Conservation (phyloP, 164 flowering plant species). For the Dillenia suffruticosa region DNA sequence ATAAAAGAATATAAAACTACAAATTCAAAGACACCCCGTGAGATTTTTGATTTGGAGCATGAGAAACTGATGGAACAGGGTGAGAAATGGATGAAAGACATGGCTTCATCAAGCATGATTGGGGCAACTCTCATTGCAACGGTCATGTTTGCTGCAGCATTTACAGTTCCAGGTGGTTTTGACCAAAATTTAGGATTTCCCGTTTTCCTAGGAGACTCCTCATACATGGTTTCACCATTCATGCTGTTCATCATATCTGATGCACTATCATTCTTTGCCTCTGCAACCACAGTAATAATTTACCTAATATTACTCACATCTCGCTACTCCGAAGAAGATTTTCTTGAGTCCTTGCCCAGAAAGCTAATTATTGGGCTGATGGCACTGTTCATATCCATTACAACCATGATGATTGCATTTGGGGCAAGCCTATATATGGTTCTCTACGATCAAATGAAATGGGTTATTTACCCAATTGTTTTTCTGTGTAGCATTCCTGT, state of each 20-base stretch:
- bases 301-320: conserved; percentile 15
- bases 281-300: conserved; percentile 12
- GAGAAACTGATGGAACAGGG: conserved; percentile 5
- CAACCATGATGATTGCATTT: conserved; percentile 8
- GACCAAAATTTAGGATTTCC: conserved; percentile 3
- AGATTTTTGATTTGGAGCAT: conserved; percentile 18
- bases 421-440: neutral
- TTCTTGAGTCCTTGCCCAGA: conserved; percentile 1
- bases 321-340: conserved; percentile 11
- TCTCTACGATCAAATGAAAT: neutral
- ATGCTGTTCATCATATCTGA: conserved; percentile 6
- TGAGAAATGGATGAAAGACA: conserved; percentile 20
- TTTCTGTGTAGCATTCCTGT: neutral
- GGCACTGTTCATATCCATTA: conserved; percentile 6
- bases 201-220: neutral
- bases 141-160: conserved; percentile 15
- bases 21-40: conserved; percentile 11
- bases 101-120: conserved; percentile 6
- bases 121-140: conserved; percentile 18
- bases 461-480: neutral
- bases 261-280: conserved; percentile 13
- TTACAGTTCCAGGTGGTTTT: neutral
- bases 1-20: conserved; percentile 5
- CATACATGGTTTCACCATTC: neutral
- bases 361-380: conserved; percentile 2